A percentile compares a stretch with the other conserved stretches of the same genome.
Conservation (phyloP, 768 basidiomycete genomes). For the Mycena crocata region DNA sequence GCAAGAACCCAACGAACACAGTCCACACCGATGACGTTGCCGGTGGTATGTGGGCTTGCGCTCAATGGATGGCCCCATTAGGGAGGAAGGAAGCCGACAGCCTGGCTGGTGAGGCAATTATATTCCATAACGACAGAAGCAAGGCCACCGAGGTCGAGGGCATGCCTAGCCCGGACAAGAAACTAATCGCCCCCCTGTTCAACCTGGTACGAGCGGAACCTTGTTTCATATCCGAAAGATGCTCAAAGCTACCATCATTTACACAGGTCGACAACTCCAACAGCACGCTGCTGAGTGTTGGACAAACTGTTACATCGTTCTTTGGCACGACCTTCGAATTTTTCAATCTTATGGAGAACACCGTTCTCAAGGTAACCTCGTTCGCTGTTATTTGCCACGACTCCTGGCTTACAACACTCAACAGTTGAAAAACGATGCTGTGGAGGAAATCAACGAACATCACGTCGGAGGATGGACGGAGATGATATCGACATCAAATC, state of each 20-base stretch:
- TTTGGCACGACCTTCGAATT: conserved; percentile 88
- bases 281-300: conserved; percentile 74
- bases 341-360: conserved; percentile 75
- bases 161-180: conserved; percentile 64
- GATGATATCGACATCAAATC: conserved; percentile 79
- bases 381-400: neutral
- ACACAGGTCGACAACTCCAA: conserved; percentile 80
- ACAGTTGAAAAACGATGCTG: conserved; percentile 75
- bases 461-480: conserved; percentile 87
- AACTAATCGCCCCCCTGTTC: conserved; percentile 81
- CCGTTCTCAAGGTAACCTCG: conserved; percentile 70
- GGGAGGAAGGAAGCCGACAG: conserved; percentile 74
- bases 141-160: conserved; percentile 74
- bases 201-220: conserved; percentile 66
- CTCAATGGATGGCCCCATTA: conserved; percentile 76
- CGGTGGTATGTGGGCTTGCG: conserved; percentile 80
- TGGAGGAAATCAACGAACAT: conserved; percentile 88
- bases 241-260: conserved; percentile 9
- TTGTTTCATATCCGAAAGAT: conserved; percentile 11
- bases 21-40: conserved; percentile 85
- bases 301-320: conserved; percentile 72
- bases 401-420: neutral
- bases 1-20: conserved; percentile 79
- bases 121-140: conserved; percentile 77
- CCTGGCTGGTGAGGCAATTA: conserved; percentile 74